A percentile compares a stretch with the other conserved stretches of the same genome.
Conservation (phyloP, 306 rosid genomes). For the Cucurbita argyrosperma region DNA sequence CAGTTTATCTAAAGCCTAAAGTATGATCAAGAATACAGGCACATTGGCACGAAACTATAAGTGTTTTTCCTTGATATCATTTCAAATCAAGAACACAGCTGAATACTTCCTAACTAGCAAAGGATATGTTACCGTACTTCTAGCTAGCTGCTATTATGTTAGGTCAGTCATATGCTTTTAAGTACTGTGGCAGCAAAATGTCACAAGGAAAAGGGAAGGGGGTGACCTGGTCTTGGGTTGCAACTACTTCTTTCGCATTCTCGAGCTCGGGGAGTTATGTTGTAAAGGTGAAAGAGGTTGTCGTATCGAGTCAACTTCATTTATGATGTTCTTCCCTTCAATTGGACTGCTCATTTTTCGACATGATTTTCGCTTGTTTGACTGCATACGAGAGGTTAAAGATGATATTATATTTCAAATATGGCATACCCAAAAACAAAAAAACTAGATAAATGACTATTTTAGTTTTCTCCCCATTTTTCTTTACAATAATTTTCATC, state of each 20-base stretch:
- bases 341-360: conserved; percentile 33
- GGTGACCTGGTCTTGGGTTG: background rate
- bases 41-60: background rate
- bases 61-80: background rate
- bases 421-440: background rate
- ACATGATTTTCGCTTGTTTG: conserved; percentile 72
- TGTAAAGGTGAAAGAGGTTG: conserved; percentile 68
- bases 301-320: conserved; percentile 37
- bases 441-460: background rate
- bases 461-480: background rate
- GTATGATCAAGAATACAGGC: background rate
- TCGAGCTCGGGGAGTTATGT: conserved; percentile 49
- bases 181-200: background rate
- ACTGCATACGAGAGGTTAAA: conserved; percentile 29
- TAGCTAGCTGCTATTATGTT: background rate
- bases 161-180: background rate
- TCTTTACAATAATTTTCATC: too few relatives aligned
- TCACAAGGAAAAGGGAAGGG: conserved; percentile 1
- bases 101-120: conserved; percentile 13
- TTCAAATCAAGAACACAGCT: background rate
- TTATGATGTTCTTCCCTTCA: conserved; percentile 50
- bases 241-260: conserved; percentile 38
- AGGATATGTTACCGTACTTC: background rate
- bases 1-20: background rate
- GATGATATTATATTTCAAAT: background rate